Conservation (phyloP, 257 asterid species). For the Verbascum thapsus region DNA sequence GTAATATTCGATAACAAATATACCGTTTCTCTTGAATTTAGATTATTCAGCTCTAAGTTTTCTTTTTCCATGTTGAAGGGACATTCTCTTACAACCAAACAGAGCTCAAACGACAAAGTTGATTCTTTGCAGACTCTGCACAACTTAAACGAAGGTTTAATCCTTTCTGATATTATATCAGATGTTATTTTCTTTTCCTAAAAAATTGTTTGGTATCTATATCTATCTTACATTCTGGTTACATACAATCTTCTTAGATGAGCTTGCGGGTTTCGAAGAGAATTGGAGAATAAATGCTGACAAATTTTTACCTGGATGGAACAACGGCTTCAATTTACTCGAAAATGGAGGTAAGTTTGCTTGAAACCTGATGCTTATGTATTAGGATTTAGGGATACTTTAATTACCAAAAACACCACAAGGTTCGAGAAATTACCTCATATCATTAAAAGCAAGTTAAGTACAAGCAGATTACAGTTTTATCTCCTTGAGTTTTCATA, state of each 20-base stretch:
- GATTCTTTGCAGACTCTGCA: constrained; percentile 78
- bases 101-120: constrained; percentile 50
- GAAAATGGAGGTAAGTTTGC: constrained; percentile 53
- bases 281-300: constrained; percentile 72
- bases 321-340: constrained; percentile 53
- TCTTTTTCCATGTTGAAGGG: constrained; percentile 49
- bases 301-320: constrained; percentile 69
- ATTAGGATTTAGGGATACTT: too few relatives aligned
- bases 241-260: constrained; percentile 43
- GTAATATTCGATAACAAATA: not conserved
- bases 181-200: not conserved
- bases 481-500: too few relatives aligned
- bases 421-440: too few relatives aligned
- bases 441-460: too few relatives aligned
- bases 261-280: constrained; percentile 72
- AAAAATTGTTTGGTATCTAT: not conserved
- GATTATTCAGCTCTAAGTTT: constrained; percentile 6
- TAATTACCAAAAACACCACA: too few relatives aligned
- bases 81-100: constrained; percentile 66
- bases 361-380: too few relatives aligned
- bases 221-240: constrained; percentile 13
- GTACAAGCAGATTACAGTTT: too few relatives aligned
- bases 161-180: not conserved
- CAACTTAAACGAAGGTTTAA: constrained; percentile 81
- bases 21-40: not conserved